Evolutionary conservation across 164 flowering plant species (phyloP).

Genomic region (Taxillus chinensis): DNA sequence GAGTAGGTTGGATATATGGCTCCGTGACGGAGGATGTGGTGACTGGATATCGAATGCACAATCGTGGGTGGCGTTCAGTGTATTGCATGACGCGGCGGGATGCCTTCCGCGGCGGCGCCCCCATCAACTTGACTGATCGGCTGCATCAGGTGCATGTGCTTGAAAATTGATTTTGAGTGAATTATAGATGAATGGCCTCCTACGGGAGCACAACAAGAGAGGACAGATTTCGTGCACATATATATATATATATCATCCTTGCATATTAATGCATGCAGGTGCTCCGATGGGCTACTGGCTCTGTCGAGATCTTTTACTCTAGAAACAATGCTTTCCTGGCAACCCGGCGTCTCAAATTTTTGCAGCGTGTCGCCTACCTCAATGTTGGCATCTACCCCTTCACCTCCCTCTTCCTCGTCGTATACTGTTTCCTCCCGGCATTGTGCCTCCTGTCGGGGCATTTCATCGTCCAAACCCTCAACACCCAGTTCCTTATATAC

Average conservation of each 20-base stretch:
- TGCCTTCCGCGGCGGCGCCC: slow-evolving; percentile 74
- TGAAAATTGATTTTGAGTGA: no score
- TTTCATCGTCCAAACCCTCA: slow-evolving; percentile 55
- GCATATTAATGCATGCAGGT: slow-evolving; percentile 28
- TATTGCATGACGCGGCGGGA: slow-evolving; percentile 75
- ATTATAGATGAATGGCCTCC: no score
- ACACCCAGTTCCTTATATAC: slow-evolving; percentile 51
- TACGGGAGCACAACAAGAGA: no score
- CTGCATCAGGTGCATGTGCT: slow-evolving; percentile 61
- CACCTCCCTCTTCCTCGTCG: slow-evolving; percentile 67
- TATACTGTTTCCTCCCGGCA: slow-evolving; percentile 81
- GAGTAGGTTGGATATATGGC: slow-evolving; percentile 81
- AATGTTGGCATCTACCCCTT: slow-evolving; percentile 77
- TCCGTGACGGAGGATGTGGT: slow-evolving; percentile 78
- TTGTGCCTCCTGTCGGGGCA: slow-evolving; percentile 63
- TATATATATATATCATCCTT: no score
- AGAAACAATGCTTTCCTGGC: slow-evolving; percentile 62
- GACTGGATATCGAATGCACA: slow-evolving; percentile 78
- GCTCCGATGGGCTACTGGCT: slow-evolving; percentile 83
- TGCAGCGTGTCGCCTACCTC: slow-evolving; percentile 64
- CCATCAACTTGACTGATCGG: slow-evolving; percentile 66
- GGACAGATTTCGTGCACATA: no score
- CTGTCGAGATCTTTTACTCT: slow-evolving; percentile 76
- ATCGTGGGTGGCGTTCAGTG: slow-evolving; percentile 74
- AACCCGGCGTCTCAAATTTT: slow-evolving; percentile 48